A percentile compares a stretch with the other conserved stretches of the same genome.
Conservation (phyloP, 352 stramenopile genomes). For the Pythium graminicola region DNA sequence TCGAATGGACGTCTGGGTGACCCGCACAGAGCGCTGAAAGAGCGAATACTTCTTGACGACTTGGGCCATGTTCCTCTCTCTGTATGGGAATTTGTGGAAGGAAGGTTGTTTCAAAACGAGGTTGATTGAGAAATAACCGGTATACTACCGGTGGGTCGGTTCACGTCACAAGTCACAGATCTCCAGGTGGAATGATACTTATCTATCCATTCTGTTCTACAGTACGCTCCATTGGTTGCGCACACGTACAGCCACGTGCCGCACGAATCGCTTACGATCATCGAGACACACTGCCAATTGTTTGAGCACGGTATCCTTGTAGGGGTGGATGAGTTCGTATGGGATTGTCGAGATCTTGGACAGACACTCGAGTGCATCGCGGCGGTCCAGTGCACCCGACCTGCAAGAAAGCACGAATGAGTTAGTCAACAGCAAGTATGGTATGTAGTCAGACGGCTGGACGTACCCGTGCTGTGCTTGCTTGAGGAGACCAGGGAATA, state of each 20-base stretch:
- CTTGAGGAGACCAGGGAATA: slow-evolving; percentile 77
- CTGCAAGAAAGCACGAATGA: too few species aligned
- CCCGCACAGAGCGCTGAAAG: slow-evolving; percentile 64
- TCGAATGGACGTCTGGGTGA: slow-evolving; percentile 59
- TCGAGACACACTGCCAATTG: slow-evolving; percentile 72
- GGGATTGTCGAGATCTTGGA: slow-evolving; percentile 70
- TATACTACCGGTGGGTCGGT: too few species aligned
- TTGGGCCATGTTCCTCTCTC: slow-evolving; percentile 12
- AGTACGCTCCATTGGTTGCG: slow-evolving; percentile 89
- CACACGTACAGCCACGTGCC: slow-evolving; percentile 80
- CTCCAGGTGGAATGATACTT: too few species aligned
- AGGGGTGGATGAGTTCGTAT: slow-evolving; percentile 84
- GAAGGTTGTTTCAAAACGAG: neutral
- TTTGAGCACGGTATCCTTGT: slow-evolving; percentile 78
- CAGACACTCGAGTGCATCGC: slow-evolving; percentile 71
- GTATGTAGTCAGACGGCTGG: too few species aligned
- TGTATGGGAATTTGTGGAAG: neutral
- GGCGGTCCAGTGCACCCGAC: slow-evolving; percentile 50
- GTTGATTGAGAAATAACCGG: neutral
- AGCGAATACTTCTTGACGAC: slow-evolving; percentile 63
- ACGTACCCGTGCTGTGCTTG: slow-evolving; percentile 72
- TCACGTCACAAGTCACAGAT: too few species aligned
- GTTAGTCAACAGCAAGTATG: too few species aligned
- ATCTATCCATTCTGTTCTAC: too few species aligned
- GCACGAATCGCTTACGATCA: slow-evolving; percentile 84